Base-by-base conservation (phyloP, 164 flowering plant species). In the Piper longum region DNA sequence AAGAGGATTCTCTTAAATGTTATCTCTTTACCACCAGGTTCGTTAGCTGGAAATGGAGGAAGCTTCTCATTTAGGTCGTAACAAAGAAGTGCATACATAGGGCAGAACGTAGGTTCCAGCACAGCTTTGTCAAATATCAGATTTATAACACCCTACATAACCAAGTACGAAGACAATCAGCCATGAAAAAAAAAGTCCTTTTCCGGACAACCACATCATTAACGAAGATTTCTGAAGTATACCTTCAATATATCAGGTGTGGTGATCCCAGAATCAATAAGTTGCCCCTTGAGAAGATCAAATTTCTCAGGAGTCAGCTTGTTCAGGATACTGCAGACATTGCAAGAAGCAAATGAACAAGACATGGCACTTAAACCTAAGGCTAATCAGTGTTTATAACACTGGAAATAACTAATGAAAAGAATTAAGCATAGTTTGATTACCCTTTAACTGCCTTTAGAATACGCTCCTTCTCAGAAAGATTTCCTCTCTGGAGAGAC, bases 231-330 rank as follows among this genome's bases (percentile, higher is more conserved):
- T 41, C 41, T 26, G 43, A 42, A 6, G 7, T 12, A 45, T 60
- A 86, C 98, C 98, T 86, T 85, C 61, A 93, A 77, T 64, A 93
- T 91, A 63, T 91, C 98, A 66, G 86, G 87, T 40, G 93, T 75
- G 54, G 97, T 87, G 67, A 95, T 89, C 60, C 99, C 99, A 62
- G 98, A 80, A 63, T 95, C 95, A 51, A 95, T 85, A 54, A 91
- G 77, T 66, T 95, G 96, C 57, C 97, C 99, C 68, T 95, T 91
- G 14, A 95, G 87, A 59, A 91, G 70, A 76, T 91, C 99, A 70
- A 86, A 95, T 73, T 95, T 95, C 77, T 95, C 99, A 16, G 99
- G 99, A 0, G 99, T 95, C 69, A 95, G 80, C 86, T 95, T 95
- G 81, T 95, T 95, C 80, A 95, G 71, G 64, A 95, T 91, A 54